Percentiles rank a stretch among this genome's conserved stretches.
Conservation (phyloP, 108 stramenopile genomes). For the Schizochytrium sp. region DNA sequence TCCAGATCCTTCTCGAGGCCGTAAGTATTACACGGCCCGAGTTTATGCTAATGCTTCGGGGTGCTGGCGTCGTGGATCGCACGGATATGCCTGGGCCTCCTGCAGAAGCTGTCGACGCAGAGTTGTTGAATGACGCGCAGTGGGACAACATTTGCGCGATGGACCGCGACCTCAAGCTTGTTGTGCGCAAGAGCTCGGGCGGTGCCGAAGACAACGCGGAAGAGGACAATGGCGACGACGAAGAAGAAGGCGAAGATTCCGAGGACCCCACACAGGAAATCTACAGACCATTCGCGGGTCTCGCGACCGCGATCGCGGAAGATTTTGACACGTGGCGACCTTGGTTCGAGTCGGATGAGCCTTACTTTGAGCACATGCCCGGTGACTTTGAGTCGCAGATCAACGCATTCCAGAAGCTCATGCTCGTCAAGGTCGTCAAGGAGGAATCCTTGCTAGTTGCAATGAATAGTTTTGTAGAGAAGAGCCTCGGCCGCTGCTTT, state of each 20-base stretch:
- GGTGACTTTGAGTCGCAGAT: slow-evolving; percentile 13
- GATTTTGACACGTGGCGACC: slow-evolving; percentile 33
- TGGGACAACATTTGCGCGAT: slow-evolving; percentile 48
- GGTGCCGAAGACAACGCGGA: background rate
- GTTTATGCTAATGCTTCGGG: slow-evolving; percentile 47
- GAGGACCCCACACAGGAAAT: background rate
- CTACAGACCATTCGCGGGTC: slow-evolving; percentile 30
- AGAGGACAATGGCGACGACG: slow-evolving; percentile 7
- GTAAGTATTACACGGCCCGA: slow-evolving; percentile 26
- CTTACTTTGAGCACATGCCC: slow-evolving; percentile 20
- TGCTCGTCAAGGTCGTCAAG: slow-evolving; percentile 46
- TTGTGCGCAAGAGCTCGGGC: background rate
- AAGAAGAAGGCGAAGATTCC: background rate
- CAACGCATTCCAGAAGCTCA: slow-evolving; percentile 31
- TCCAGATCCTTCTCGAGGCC: slow-evolving; percentile 44
- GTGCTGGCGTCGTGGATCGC: slow-evolving; percentile 39
- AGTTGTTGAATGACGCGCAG: slow-evolving; percentile 24
- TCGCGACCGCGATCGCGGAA: slow-evolving; percentile 18
- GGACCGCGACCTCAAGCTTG: slow-evolving; percentile 3
- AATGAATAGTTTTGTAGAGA: slow-evolving; percentile 38
- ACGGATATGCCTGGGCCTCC: background rate
- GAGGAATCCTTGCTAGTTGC: slow-evolving; percentile 47
- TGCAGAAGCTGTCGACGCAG: slow-evolving; percentile 26
- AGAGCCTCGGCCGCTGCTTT: slow-evolving; percentile 36
- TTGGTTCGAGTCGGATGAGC: slow-evolving; percentile 30